Base-by-base conservation (phyloP, 1,284 basidiomycete species). In the Boletus smithii region DNA sequence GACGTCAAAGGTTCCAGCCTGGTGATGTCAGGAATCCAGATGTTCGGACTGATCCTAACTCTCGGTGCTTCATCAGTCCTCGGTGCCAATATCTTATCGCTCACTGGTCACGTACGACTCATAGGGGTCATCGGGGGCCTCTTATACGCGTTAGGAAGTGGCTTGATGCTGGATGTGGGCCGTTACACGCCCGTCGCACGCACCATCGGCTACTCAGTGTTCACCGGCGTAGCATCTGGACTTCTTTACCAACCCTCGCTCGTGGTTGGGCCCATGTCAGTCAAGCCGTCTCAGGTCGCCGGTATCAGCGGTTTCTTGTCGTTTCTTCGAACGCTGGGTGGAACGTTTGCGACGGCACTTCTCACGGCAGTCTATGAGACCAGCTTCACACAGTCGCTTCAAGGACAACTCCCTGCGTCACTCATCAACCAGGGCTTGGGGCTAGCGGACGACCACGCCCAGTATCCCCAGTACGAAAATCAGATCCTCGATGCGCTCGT, bases 241-340 rank as follows among this genome's bases (percentile, higher is more conserved):
- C 54, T 66, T 4, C 56, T 66, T 4, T 66, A 62, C 44, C 68
- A 69, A 34, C 68, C 64, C 22, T 65, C 64, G 37, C 63, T 66
- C 20, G 53, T 66, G n/a, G 64, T 69, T 4, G 64, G 64, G 8
- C 64, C 64, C 37, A 63, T 66, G 60, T 69, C 66, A 2, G 68
- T 69, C 42, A 13, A 68, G 32, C 64, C 68, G 1, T 51, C 62
- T 24, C 66, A 66, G 42, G 41, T 66, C 20, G 64, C 64, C 2
- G 68, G 64, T 6, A 69, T 66, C 49, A 69, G 66, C 16, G 68
- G 64, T 8, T 66, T 66, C 49, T 29, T 69, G 5, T 69, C 64
- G 4, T 66, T 66, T 40, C 62, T 66, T 13, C 63, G 64, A 13
- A 66, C 64, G 10, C 48, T 66, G 0, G 64, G 64, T 0, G 64